Base-by-base conservation (phyloP, 345 rosid genomes). In the Aegle marmelos region DNA sequence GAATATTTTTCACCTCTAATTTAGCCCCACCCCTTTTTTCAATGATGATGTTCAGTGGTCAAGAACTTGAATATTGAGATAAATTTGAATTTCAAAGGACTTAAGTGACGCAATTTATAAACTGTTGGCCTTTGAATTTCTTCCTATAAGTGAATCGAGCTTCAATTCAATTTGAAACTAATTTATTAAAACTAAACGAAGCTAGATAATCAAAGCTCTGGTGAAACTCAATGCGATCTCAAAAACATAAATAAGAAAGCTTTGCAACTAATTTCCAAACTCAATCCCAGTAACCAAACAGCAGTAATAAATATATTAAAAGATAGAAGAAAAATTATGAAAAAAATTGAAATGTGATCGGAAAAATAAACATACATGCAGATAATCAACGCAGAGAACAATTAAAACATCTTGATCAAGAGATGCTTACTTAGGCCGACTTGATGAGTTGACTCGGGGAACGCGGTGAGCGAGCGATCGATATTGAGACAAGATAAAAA, bases 401-500 rank as follows among this genome's bases (percentile, higher is more conserved):
- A 60, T 14, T 17, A 25, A 17, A 17, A 36, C 31, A 48, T 41
- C 30, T 13, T 53, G 70, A 63, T 70, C 50, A 71, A 63, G 30
- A 69, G 33, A 17, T 17, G 63, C 70, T 37, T 34, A 71, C 75
- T 64, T 48, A 62, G 63, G 17, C 50, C 39, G 63, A 78, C 75
- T 60, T 14, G 61, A 60, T 48, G 69, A 61, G 75, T 62, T 60
- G 56, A 71, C 63, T 72, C 65, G 17, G 34, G 70, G 25, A 62
- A 69, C 54, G 59, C 53, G 4, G 70, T 41, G 81, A 63, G 64
- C 19, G 22, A 33, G 36, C 71, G 59, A 25, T 36, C 66, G 65
- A 27, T 50, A 37, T 56, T 56, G 54, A 50, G 71, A 50, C 7
- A 50, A 50, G 68, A 9, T 27, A 3, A 45, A 58, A 62, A 63